Base-by-base conservation (phyloP, 2,329 filamentous ascomycete genomes). In the Cladosporium phlei region DNA sequence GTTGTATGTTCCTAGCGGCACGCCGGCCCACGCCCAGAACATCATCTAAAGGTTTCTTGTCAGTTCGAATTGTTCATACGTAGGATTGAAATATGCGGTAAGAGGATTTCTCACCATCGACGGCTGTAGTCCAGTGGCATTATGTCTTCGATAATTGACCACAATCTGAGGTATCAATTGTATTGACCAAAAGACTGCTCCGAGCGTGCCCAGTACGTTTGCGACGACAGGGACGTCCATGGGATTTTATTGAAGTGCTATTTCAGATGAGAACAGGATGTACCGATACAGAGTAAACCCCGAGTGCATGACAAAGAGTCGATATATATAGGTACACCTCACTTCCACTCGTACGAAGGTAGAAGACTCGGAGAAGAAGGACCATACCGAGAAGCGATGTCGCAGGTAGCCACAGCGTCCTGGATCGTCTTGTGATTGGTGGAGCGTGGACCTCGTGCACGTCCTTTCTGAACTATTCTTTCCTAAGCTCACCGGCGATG, bases 161-260 rank as follows among this genome's bases (percentile, higher is more conserved):
- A 82, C 62, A 38, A 86, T 85, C 59, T 87, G 83, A 0, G 83
- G 83, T 20, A 86, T 75, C 20, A 86, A 69, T 74, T 86, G 58
- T n/a, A 84, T 67, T 14, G 79, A 84, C 82, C 82, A 85, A 60
- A 80, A 85, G 11, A 79, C 64, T 27, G 79, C 79, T 9, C 80
- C 80, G 0, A 79, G 58, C 0, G 76, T 81, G 0, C 80, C 80
- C 2, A 83, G 71, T 0, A 76, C 68, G 55, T 82, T 81, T 2
- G 79, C 75, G 2, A 75, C 77, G 1, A 72, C 60, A 1, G 77
- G 76, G 2, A 75, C 59, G 48, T 80, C 69, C 78, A 82, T 81
- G 7, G 22, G 16, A 14, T 1, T 9, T 4, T 3, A 44, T 33
- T 7, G 3, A 19, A 21, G 21, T 28, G n/a, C n/a, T n/a, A n/a